Percentiles rank a stretch among this genome's conserved stretches.
phyloP scores from a whole-genome alignment of 1,139 yeast genomes.

The Zygosaccharomyces pseudobailii region DNA sequence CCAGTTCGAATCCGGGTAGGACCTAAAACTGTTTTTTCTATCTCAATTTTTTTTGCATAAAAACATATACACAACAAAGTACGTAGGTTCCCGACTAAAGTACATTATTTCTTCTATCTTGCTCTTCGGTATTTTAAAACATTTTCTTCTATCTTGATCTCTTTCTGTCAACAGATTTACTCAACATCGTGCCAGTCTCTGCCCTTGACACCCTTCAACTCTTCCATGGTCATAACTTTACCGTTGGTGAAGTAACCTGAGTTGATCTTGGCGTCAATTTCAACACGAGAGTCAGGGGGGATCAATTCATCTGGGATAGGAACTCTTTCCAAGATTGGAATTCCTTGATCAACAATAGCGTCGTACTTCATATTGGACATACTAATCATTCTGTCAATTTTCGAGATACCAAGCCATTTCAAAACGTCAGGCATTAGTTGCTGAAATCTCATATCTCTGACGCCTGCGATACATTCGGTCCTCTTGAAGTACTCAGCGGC shows the following conservation, averaged over 20 bases:
- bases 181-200: slow-evolving; percentile 42
- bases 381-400: slow-evolving; percentile 56
- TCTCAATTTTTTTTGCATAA: neutral
- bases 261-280: slow-evolving; percentile 60
- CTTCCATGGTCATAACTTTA: slow-evolving; percentile 46
- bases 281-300: slow-evolving; percentile 61
- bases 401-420: slow-evolving; percentile 57
- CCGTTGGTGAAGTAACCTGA: slow-evolving; percentile 60
- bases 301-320: slow-evolving; percentile 60
- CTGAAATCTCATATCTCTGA: slow-evolving; percentile 61
- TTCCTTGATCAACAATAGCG: slow-evolving; percentile 59
- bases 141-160: neutral
- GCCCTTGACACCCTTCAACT: slow-evolving; percentile 48
- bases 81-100: neutral
- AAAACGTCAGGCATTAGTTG: slow-evolving; percentile 63
- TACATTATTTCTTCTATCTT: neutral
- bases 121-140: neutral
- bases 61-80: neutral
- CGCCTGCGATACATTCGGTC: slow-evolving; percentile 63
- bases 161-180: neutral
- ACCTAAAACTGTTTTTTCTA: slow-evolving; percentile 41
- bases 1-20: slow-evolving; percentile 96
- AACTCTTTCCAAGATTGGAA: slow-evolving; percentile 50
- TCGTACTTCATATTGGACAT: slow-evolving; percentile 67
- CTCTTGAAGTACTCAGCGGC: slow-evolving; percentile 61